Percentiles rank a stretch among this genome's conserved stretches.
Conservation (phyloP, 139 green algal genomes). For the Chlamydomonas applanata region DNA sequence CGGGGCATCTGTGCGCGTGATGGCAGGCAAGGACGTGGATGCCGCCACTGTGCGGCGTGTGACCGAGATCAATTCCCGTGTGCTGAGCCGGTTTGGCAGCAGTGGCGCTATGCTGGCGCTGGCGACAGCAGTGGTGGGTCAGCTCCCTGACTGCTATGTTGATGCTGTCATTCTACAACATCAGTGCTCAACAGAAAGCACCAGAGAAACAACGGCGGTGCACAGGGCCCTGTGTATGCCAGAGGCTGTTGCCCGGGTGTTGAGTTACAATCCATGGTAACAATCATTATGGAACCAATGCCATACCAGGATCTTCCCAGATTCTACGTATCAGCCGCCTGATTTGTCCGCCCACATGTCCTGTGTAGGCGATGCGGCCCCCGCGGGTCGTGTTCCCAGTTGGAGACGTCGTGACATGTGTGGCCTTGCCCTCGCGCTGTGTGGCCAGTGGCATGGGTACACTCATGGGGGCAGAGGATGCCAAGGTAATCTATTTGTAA, state of each 20-base stretch:
- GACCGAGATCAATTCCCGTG: not conserved
- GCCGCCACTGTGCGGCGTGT: not conserved
- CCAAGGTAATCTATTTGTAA: no score
- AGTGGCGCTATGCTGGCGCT: constrained; percentile 37
- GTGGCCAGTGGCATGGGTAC: constrained; percentile 9
- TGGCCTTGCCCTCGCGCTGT: constrained; percentile 14
- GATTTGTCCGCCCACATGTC: no score
- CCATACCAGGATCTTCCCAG: not conserved
- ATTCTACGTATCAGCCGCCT: not conserved
- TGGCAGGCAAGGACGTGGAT: not conserved
- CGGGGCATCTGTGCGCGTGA: not conserved
- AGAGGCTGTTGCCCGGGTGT: no score
- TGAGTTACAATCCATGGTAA: not conserved
- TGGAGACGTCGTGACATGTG: constrained; percentile 20
- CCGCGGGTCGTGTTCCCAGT: constrained; percentile 39
- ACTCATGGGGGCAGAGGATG: constrained; percentile 34
- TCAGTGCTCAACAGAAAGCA: not conserved
- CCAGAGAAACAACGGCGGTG: not conserved
- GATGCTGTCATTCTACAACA: not conserved
- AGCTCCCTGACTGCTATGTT: not conserved
- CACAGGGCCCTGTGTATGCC: no score
- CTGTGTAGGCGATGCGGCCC: constrained; percentile 30
- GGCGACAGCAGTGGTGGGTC: constrained; percentile 16
- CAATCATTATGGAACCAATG: not conserved
- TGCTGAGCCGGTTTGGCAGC: constrained; percentile 23